A percentile compares a stretch with the other conserved stretches of the same genome.
Conservation (phyloP, 805 yeast species). For the Candida schatavii region DNA sequence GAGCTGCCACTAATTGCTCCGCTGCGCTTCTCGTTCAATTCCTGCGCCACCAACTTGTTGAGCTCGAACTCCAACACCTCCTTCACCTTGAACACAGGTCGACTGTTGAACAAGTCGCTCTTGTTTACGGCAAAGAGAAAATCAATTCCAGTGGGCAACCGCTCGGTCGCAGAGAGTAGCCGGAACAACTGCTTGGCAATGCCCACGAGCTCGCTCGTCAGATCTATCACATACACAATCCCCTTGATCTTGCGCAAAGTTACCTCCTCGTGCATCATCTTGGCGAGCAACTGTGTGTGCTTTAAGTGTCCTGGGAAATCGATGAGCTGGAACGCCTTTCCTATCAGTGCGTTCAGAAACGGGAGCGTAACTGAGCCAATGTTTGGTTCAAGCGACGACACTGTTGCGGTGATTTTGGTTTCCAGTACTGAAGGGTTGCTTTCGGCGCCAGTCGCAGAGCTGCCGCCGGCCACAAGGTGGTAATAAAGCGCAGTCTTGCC, state of each 20-base stretch:
- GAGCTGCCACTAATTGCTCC: slow-evolving; percentile 28
- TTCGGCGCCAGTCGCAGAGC: slow-evolving; percentile 8
- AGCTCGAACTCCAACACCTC: slow-evolving; percentile 63
- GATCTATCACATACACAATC: slow-evolving; percentile 73
- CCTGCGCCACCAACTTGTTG: slow-evolving; percentile 47
- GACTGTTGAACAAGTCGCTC: slow-evolving; percentile 77
- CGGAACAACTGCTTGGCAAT: slow-evolving; percentile 60
- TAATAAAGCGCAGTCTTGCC: slow-evolving; percentile 66
- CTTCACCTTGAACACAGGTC: slow-evolving; percentile 63
- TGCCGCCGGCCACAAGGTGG: slow-evolving; percentile 17
- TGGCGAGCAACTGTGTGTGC: slow-evolving; percentile 56
- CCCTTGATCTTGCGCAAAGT: slow-evolving; percentile 53
- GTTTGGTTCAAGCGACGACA: slow-evolving; percentile 40
- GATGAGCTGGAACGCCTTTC: slow-evolving; percentile 47
- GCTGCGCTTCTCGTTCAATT: slow-evolving; percentile 26
- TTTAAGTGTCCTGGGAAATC: slow-evolving; percentile 92
- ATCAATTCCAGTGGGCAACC: slow-evolving; percentile 65
- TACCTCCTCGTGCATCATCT: slow-evolving; percentile 42
- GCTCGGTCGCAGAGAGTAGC: slow-evolving; percentile 62
- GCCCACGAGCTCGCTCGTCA: slow-evolving; percentile 45
- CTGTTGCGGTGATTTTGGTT: slow-evolving; percentile 20
- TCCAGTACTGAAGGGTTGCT: no score
- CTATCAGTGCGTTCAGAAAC: slow-evolving; percentile 30
- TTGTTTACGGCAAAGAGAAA: slow-evolving; percentile 81
- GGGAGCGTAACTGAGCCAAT: slow-evolving; percentile 29